Base-by-base conservation (phyloP, 179 eudicot species). In the Silene noctiflora region DNA sequence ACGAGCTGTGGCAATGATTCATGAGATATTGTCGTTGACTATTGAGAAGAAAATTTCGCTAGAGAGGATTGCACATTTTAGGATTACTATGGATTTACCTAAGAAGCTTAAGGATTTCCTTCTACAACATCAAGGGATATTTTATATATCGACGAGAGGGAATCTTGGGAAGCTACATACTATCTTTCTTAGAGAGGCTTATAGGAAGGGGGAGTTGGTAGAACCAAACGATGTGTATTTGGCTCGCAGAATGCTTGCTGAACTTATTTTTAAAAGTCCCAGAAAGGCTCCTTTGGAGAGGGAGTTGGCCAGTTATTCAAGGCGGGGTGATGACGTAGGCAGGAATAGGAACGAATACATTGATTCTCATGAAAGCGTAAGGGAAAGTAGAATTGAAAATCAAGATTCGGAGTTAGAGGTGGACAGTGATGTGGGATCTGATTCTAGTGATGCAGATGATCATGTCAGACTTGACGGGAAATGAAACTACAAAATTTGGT, bases 151-250 rank as follows among this genome's bases (percentile, higher is more conserved):
- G 11, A 84, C 87, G 0, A 81, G 87, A 73, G 87, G 87, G 70
- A 84, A 84, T 76, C 83, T 78, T 53, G 87, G 87, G 68, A 84
- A 84, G 81, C 87, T 84, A 48, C 87, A 84, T 79, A 84, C 87
- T 22, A 53, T 81, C 20, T 84, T 84, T 74, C 72, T 84, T 33
- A 79, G 84, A 75, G 87, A 84, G 81, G 87, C 81, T 58, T 84
- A 84, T 76, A 79, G 71, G 72, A 84, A 74, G 53, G 87, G 87
- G 61, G 84, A 84, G 66, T 27, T 84, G 33, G 35, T 84, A 7
- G 87, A 81, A 67, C 87, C 84, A 9, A 84, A 84, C 66, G 87
- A 79, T 46, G 81, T 84, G 75, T 84, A 84, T 72, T 70, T 69
- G 83, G 87, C 87, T 44, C 84, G 83, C 19, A 78, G 87, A 71